Evolutionary conservation across 2,329 filamentous ascomycete species (phyloP).

Genomic region (Xylariaceae sp.): DNA sequence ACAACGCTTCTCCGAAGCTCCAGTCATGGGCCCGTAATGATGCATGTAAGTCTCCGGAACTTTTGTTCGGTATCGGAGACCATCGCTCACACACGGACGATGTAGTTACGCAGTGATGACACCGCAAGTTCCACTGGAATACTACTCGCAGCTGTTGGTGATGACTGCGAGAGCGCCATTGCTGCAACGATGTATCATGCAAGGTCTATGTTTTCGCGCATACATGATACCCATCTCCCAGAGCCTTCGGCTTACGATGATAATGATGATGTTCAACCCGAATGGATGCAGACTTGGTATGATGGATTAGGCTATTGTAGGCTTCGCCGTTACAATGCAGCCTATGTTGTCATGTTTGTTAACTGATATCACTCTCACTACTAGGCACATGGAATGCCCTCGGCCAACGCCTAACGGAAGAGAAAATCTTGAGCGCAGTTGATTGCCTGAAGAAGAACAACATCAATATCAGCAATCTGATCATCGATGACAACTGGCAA

Average conservation of each 20-base stretch:
- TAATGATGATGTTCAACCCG: constrained; percentile 43
- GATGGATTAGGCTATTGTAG: constrained; percentile 86
- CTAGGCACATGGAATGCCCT: constrained; percentile 86
- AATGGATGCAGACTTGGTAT: constrained; percentile 84
- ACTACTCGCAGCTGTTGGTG: constrained; percentile 65
- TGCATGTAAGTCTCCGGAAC: constrained; percentile 50
- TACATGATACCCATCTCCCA: constrained; percentile 39
- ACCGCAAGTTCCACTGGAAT: constrained; percentile 48
- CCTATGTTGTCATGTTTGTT: background rate
- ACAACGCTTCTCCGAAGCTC: constrained; percentile 64
- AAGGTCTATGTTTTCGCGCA: constrained; percentile 48
- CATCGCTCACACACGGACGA: background rate
- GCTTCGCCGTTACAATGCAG: background rate
- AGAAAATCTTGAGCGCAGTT: constrained; percentile 72
- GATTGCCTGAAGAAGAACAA: constrained; percentile 63
- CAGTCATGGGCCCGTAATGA: constrained; percentile 57
- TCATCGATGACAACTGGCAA: constrained; percentile 98
- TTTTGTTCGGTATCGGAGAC: constrained; percentile 5
- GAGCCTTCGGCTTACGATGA: constrained; percentile 41
- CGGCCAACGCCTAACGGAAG: constrained; percentile 74
- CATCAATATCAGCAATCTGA: constrained; percentile 77
- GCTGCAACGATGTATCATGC: constrained; percentile 84
- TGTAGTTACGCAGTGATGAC: constrained; percentile 62
- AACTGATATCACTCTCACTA: background rate
- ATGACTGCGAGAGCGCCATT: constrained; percentile 68